Conservation (phyloP, 805 yeast genomes). For the Lipomyces orientalis region DNA sequence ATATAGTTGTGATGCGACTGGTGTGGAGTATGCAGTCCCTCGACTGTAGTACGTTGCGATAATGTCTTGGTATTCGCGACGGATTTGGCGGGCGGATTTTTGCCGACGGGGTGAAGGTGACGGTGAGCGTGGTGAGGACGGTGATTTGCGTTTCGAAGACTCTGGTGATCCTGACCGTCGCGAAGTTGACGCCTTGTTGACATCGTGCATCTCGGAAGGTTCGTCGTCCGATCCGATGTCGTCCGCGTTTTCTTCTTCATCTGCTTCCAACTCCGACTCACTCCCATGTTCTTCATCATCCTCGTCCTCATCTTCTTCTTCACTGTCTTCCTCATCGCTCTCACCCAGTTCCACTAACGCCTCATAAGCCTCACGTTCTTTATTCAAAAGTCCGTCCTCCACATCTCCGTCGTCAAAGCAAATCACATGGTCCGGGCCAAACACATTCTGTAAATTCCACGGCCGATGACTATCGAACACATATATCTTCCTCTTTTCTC, state of each 20-base stretch:
- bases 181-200: not conserved
- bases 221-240: constrained; percentile 38
- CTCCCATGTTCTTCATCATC: constrained; percentile 44
- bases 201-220: constrained; percentile 35
- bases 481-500: constrained; percentile 66
- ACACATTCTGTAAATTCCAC: constrained; percentile 92
- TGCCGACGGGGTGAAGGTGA: constrained; percentile 39
- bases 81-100: constrained; percentile 47
- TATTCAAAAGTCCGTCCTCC: constrained; percentile 57
- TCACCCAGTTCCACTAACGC: constrained; percentile 47
- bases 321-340: constrained; percentile 48
- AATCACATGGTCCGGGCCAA: constrained; percentile 72
- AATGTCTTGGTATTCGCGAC: constrained; percentile 54
- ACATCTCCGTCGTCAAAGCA: constrained; percentile 89
- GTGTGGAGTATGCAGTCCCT: constrained; percentile 78
- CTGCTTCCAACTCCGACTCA: constrained; percentile 40
- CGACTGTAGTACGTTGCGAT: constrained; percentile 80
- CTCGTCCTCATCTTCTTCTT: constrained; percentile 42
- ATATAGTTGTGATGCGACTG: constrained; percentile 80
- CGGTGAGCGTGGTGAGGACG: constrained; percentile 35
- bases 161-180: constrained; percentile 4
- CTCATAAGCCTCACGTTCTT: constrained; percentile 68
- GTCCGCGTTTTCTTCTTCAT: constrained; percentile 22
- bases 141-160: constrained; percentile 44
- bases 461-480: constrained; percentile 93